A percentile compares a stretch with the other conserved stretches of the same genome.
phyloP scores from a whole-genome alignment of 768 basidiomycete species.

The Macrolepiota fuliginosa region DNA sequence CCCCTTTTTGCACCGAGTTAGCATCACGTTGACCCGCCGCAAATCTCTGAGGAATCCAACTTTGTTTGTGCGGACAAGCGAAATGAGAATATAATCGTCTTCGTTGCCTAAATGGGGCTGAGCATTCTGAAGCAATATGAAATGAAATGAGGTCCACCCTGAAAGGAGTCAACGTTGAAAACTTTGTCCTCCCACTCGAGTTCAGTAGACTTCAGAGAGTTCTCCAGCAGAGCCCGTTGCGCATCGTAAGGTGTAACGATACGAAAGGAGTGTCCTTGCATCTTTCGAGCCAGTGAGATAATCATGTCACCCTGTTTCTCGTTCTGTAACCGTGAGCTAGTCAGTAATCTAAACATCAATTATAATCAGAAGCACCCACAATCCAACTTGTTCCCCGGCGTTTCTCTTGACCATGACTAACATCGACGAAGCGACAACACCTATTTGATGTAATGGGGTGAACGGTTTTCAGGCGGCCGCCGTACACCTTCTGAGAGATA shows the following conservation, averaged over 20 bases:
- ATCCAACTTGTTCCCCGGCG: slow-evolving; percentile 33
- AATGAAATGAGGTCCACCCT: slow-evolving; percentile 40
- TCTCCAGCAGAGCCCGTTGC: slow-evolving; percentile 56
- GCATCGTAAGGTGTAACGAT: slow-evolving; percentile 79
- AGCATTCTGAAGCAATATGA: not conserved
- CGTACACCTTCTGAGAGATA: slow-evolving; percentile 59
- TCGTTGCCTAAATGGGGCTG: slow-evolving; percentile 56
- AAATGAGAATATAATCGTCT: slow-evolving; percentile 37
- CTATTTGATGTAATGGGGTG: slow-evolving; percentile 33
- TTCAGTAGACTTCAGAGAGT: slow-evolving; percentile 38
- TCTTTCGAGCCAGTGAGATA: slow-evolving; percentile 41
- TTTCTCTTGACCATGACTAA: slow-evolving; percentile 29
- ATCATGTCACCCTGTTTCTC: slow-evolving; percentile 44
- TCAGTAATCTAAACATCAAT: not conserved
- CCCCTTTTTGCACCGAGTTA: slow-evolving; percentile 65
- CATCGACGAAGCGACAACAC: slow-evolving; percentile 62
- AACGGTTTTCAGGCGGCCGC: slow-evolving; percentile 42
- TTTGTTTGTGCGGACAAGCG: slow-evolving; percentile 15
- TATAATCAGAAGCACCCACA: slow-evolving; percentile 23
- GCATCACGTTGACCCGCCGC: slow-evolving; percentile 75
- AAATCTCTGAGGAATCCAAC: slow-evolving; percentile 56
- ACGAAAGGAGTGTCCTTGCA: slow-evolving; percentile 42
- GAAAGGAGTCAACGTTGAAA: slow-evolving; percentile 79
- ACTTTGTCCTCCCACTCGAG: slow-evolving; percentile 58
- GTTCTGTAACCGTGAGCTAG: slow-evolving; percentile 41